These are phyloP conservation scores for Phytophthora foliorum DNA, from an alignment of 352 stramenopile species.

Conservation along the genomic window DNA sequence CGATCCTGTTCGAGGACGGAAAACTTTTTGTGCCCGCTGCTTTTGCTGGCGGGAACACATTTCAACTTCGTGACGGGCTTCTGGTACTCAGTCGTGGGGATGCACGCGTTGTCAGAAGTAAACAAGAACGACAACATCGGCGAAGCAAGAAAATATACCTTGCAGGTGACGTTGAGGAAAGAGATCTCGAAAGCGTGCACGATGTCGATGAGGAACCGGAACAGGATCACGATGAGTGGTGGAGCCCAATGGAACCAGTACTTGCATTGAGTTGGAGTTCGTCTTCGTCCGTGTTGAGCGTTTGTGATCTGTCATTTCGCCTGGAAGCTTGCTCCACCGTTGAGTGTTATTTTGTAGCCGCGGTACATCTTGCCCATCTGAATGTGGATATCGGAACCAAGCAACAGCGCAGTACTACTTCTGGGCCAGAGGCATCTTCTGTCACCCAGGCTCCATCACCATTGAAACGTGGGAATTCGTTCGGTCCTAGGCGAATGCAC, in stretches of 20 bases:
- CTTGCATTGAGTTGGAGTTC: conserved; percentile 26
- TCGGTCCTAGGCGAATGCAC: conserved; percentile 32
- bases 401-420: neutral
- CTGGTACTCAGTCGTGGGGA: conserved; percentile 44
- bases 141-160: conserved; percentile 1
- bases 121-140: conserved; percentile 14
- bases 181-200: conserved; percentile 3
- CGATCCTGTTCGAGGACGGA: conserved; percentile 58
- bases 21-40: conserved; percentile 29
- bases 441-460: conserved; percentile 5
- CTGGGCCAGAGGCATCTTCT: neutral
- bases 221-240: conserved; percentile 36
- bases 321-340: conserved; percentile 52
- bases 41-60: conserved; percentile 8
- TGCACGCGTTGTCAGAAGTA: conserved; percentile 31
- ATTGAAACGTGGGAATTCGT: conserved; percentile 35
- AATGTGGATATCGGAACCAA: conserved; percentile 3
- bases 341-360: conserved; percentile 71
- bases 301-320: conserved; percentile 24
- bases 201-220: conserved; percentile 16
- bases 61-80: conserved; percentile 38
- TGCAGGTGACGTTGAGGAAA: conserved; percentile 11
- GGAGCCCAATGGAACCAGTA: conserved; percentile 46
- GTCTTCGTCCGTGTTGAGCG: conserved; percentile 25
- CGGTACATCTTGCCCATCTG: conserved; percentile 38